These are phyloP conservation scores for Shiraia sp. DNA, from an alignment of 2,329 filamentous ascomycete genomes.

Conservation along the genomic window DNA sequence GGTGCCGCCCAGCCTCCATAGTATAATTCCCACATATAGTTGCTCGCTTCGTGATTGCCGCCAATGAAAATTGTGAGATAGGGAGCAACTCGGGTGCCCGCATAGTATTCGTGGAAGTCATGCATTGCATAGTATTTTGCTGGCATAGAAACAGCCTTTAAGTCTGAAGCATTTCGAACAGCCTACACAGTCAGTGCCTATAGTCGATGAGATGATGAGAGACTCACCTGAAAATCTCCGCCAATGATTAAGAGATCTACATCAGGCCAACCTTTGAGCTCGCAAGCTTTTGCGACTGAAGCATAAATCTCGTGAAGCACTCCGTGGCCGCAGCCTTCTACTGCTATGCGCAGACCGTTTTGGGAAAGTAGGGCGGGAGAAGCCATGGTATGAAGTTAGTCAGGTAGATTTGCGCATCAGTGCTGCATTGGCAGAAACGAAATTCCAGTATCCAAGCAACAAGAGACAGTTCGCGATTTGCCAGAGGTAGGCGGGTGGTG, in stretches of 20 bases:
- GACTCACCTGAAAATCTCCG: constrained; percentile 83
- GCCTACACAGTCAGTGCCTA: constrained; percentile 57
- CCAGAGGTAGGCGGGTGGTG: too few relatives aligned
- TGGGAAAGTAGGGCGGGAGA: constrained; percentile 26
- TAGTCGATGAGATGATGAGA: background rate
- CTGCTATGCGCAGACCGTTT: constrained; percentile 67
- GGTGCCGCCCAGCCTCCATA: constrained; percentile 97
- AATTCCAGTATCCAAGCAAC: too few relatives aligned
- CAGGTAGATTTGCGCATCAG: constrained; percentile 1
- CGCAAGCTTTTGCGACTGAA: constrained; percentile 70
- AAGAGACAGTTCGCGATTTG: too few relatives aligned
- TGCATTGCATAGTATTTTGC: constrained; percentile 84
- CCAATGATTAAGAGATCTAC: constrained; percentile 93
- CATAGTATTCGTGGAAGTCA: constrained; percentile 95
- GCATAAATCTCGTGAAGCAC: constrained; percentile 90
- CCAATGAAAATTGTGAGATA: constrained; percentile 91
- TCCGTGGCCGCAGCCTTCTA: constrained; percentile 93
- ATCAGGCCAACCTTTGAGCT: constrained; percentile 73
- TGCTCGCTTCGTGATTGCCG: constrained; percentile 94
- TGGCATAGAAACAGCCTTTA: constrained; percentile 88
- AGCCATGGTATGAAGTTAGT: constrained; percentile 22
- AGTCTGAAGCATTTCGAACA: constrained; percentile 83
- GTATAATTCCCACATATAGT: constrained; percentile 87
- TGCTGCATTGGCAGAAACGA: constrained; percentile 1
- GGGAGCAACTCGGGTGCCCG: constrained; percentile 73